Evolutionary conservation across 495 filamentous ascomycete genomes (phyloP).

Genomic region (Podospora pseudoanserina): DNA sequence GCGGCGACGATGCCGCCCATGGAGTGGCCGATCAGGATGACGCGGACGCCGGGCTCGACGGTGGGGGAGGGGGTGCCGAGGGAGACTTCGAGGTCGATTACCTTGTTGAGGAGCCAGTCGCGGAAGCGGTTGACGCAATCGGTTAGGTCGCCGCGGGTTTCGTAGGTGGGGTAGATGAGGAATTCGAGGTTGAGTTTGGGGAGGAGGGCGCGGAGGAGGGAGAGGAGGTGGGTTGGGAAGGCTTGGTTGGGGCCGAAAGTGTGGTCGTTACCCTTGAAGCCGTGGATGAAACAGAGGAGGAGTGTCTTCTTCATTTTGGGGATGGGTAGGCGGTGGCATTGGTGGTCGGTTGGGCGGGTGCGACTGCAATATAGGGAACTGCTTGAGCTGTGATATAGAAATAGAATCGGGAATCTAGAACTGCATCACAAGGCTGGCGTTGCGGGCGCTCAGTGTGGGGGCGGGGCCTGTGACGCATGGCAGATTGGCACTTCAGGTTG

Average conservation of each 20-base stretch:
- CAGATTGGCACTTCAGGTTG: neutral
- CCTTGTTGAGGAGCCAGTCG: constrained; percentile 87
- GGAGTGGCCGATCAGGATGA: constrained; percentile 82
- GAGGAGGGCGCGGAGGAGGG: constrained; percentile 64
- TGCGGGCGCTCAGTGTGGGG: neutral
- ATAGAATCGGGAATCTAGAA: neutral
- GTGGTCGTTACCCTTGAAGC: constrained; percentile 92
- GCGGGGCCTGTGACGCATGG: constrained; percentile 4
- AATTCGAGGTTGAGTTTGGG: constrained; percentile 68
- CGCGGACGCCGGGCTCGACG: constrained; percentile 80
- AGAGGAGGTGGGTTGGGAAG: constrained; percentile 72
- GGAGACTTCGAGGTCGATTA: constrained; percentile 90
- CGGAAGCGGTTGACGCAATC: constrained; percentile 77
- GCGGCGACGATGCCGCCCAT: constrained; percentile 98
- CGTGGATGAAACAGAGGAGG: constrained; percentile 89
- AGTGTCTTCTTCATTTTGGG: constrained; percentile 80
- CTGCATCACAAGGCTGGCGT: neutral
- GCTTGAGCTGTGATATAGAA: neutral
- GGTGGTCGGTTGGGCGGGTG: neutral
- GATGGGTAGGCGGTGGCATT: neutral
- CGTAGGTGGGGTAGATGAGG: constrained; percentile 82
- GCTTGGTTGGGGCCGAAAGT: constrained; percentile 66
- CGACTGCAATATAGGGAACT: neutral
- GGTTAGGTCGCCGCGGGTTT: constrained; percentile 82
- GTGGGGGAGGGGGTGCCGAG: constrained; percentile 80